These are phyloP conservation scores for Fusarium pilosicola DNA, from an alignment of 2,329 filamentous ascomycete genomes.

Conservation along the genomic window DNA sequence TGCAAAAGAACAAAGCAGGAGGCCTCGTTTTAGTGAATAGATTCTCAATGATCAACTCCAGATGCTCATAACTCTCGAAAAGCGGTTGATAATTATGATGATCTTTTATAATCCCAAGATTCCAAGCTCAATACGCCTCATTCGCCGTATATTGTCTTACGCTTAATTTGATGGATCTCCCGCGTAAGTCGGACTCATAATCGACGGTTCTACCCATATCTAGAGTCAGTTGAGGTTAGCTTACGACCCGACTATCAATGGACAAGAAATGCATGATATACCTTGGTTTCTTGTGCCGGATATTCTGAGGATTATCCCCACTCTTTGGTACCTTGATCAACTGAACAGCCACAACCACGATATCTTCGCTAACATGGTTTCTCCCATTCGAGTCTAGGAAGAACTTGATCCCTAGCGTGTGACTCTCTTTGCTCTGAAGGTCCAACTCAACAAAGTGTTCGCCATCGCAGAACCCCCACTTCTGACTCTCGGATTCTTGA, in stretches of 20 bases:
- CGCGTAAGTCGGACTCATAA: accelerated
- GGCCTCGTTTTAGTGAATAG: not conserved
- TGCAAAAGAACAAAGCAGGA: not conserved
- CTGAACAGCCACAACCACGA: not conserved
- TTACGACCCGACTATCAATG: too few relatives aligned
- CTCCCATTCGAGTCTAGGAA: not conserved
- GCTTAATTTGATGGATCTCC: not conserved
- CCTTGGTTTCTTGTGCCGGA: not conserved
- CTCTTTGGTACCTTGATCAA: not conserved
- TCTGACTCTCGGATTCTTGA: not conserved
- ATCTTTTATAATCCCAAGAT: too few relatives aligned
- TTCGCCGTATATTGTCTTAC: too few relatives aligned
- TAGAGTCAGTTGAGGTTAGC: not conserved
- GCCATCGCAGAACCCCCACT: not conserved
- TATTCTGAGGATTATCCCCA: not conserved
- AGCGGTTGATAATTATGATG: not conserved
- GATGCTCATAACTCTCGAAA: not conserved
- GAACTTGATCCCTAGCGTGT: not conserved
- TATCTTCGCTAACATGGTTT: not conserved
- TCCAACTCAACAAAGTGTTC: not conserved
- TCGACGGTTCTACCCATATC: not conserved
- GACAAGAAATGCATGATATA: not conserved
- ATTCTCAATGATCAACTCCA: not conserved
- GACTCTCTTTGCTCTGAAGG: not conserved
- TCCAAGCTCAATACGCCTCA: too few relatives aligned